These are phyloP conservation scores for Calonectria fujianensis DNA, from an alignment of 2,329 filamentous ascomycete genomes.

Conservation along the genomic window DNA sequence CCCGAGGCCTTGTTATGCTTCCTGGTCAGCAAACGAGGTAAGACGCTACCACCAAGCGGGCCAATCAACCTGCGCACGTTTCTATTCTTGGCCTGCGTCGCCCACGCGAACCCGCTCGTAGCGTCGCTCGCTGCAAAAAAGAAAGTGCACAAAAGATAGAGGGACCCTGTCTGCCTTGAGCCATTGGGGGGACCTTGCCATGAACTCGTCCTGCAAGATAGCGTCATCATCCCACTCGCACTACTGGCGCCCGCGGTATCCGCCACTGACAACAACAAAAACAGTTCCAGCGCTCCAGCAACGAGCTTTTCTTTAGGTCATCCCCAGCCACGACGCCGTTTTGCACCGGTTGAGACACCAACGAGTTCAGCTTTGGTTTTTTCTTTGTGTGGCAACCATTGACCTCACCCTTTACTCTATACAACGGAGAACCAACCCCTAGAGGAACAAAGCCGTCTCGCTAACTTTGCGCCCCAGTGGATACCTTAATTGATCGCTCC, in stretches of 20 bases:
- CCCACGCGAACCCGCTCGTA: conserved; percentile 17
- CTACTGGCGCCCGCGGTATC: conserved; percentile 25
- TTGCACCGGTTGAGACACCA: background rate
- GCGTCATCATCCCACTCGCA: conserved; percentile 28
- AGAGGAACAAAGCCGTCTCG: background rate
- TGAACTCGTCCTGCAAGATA: conserved; percentile 31
- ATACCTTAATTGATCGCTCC: conserved; percentile 22
- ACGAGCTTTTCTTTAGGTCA: conserved; percentile 11
- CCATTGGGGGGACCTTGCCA: background rate
- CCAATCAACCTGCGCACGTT: conserved; percentile 27
- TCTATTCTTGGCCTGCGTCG: conserved; percentile 34
- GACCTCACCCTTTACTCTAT: background rate
- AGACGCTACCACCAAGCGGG: background rate
- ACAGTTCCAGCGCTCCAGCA: conserved; percentile 13
- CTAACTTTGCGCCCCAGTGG: conserved; percentile 12
- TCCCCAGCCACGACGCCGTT: conserved; percentile 14
- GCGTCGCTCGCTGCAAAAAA: conserved; percentile 17
- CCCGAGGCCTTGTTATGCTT: conserved; percentile 1
- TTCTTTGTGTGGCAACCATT: background rate
- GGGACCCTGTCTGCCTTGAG: conserved; percentile 6
- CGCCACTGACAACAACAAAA: conserved; percentile 22
- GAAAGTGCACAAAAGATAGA: background rate
- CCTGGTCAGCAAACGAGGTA: conserved; percentile 19
- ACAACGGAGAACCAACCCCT: background rate
- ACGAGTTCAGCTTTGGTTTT: conserved; percentile 4